Base-by-base conservation (phyloP, 148 eudicot genomes). In the Rhododendron molle region DNA sequence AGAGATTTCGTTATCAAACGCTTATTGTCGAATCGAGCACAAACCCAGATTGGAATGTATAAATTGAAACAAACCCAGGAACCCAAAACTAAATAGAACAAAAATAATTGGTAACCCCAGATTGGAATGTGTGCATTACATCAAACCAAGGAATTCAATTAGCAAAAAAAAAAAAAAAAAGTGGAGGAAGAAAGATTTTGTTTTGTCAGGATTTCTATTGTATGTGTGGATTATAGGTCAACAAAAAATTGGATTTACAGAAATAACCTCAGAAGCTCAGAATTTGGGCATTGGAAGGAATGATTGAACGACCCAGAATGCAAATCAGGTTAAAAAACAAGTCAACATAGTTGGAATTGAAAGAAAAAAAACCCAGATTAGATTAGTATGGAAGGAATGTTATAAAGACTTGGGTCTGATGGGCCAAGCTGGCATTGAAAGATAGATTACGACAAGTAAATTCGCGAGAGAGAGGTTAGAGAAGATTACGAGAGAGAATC, bases 31-130 rank as follows among this genome's bases (percentile, higher is more conserved):
- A 79, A 43, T 56, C 50, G 20, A 20, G 34, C 81, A 54, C 49
- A 67, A 26, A 83, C 82, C 86, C 86, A 58, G 84, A 78, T 73
- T 38, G 44, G 74, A 56, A 86, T 16, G 52, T 21, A 30, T 3
- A 13, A 49, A 34, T 32, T 47, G 16, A 28, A 28, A 69, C 11
- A 69, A 69, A 11, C 18, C 34, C 16, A 28, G 74, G 36, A 69
- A 12, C 36, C 16, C 34, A 69, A 69, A 26, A 3, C 21, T 58
- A 30, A 62, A 62, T n/a, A n/a, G 71, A 62, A 69, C 34, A 11
- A 28, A 28, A 12, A 67, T 3, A 23, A 2, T 23, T n/a, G 60
- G 71, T 83, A 77, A 13, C 73, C 86, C 84, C 81, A 58, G 81
- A 78, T 73, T 38, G 58, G 81, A 56, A 86, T 13, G 69, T 47